A percentile compares a stretch with the other conserved stretches of the same genome.
phyloP scores from a whole-genome alignment of 352 stramenopile genomes.

The Phytopythium cucurbitacearum region DNA sequence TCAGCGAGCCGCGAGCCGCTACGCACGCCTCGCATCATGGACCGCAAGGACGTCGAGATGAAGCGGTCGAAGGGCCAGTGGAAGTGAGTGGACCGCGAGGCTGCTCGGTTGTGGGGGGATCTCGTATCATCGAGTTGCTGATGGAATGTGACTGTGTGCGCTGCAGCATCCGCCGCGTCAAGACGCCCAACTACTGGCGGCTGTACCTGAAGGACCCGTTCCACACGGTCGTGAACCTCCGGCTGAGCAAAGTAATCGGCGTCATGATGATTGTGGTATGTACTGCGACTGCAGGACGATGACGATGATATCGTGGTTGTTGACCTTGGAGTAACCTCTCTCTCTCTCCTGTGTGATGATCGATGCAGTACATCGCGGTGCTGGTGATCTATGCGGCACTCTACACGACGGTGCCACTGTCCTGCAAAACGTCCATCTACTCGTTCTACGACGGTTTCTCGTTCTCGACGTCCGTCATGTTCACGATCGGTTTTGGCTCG shows the following conservation, averaged over 20 bases:
- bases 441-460: constrained; percentile 75
- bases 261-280: constrained; percentile 28
- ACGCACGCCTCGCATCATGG: constrained; percentile 62
- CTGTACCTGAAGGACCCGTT: constrained; percentile 83
- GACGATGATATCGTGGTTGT: background rate
- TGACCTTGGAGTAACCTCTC: constrained; percentile 1
- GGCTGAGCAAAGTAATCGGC: constrained; percentile 70
- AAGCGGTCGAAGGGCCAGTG: constrained; percentile 71
- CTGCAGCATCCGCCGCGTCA: constrained; percentile 67
- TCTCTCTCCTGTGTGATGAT: background rate
- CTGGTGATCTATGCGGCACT: constrained; percentile 65
- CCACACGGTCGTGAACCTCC: constrained; percentile 80
- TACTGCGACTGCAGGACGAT: background rate
- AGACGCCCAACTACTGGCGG: constrained; percentile 79
- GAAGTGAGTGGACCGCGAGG: constrained; percentile 43
- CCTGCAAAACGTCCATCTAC: constrained; percentile 66
- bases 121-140: constrained; percentile 3
- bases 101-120: background rate
- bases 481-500: constrained; percentile 78
- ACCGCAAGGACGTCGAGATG: constrained; percentile 59
- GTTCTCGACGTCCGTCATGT: constrained; percentile 78
- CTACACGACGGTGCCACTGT: constrained; percentile 63
- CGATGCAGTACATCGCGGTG: constrained; percentile 55
- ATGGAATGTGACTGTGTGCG: constrained; percentile 2
- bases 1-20: constrained; percentile 8